These are phyloP conservation scores for Ogataea kodamae DNA, from an alignment of 805 yeast species.

Conservation along the genomic window DNA sequence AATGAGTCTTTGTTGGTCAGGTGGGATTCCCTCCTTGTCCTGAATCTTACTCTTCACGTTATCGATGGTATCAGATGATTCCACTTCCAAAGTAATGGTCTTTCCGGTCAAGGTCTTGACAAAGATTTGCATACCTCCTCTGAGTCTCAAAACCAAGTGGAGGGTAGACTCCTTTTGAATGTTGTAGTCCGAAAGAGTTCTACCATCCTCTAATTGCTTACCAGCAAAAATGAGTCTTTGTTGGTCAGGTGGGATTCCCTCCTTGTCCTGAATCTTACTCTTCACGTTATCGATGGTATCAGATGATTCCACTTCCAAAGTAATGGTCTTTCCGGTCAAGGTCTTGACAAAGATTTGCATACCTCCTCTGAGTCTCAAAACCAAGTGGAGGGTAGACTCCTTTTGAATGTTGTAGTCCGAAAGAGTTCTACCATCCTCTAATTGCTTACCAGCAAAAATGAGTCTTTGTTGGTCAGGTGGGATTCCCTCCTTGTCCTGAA, in stretches of 20 bases:
- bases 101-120: conserved; percentile 89
- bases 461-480: conserved; percentile 42
- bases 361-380: conserved; percentile 41
- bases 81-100: conserved; percentile 67
- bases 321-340: conserved; percentile 85
- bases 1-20: conserved; percentile 43
- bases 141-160: conserved; percentile 35
- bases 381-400: conserved; percentile 38
- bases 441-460: conserved; percentile 43
- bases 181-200: conserved; percentile 85
- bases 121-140: conserved; percentile 78
- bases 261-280: conserved; percentile 41
- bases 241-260: conserved; percentile 43
- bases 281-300: conserved; percentile 44
- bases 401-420: conserved; percentile 65
- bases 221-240: conserved; percentile 42
- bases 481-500: conserved; percentile 42
- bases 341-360: conserved; percentile 93
- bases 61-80: conserved; percentile 44
- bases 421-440: conserved; percentile 78
- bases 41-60: conserved; percentile 43
- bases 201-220: conserved; percentile 57
- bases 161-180: conserved; percentile 41
- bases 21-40: conserved; percentile 44
- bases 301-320: conserved; percentile 55